A percentile compares a stretch with the other conserved stretches of the same genome.
These are phyloP conservation scores for Usnea hakonensis DNA, from an alignment of 495 filamentous ascomycete genomes.

Conservation along the genomic window DNA sequence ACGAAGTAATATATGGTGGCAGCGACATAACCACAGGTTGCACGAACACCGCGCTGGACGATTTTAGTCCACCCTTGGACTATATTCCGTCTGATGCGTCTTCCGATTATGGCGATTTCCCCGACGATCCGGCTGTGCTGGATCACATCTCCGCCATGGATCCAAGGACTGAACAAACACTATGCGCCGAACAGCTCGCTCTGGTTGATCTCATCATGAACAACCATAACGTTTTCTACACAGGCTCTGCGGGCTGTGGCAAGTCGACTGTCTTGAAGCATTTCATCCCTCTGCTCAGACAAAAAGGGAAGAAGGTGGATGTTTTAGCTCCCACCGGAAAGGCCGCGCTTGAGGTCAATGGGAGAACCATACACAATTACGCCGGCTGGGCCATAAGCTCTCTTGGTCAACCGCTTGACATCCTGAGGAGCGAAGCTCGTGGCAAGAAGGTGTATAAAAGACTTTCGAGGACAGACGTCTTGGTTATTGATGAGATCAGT, in stretches of 20 bases:
- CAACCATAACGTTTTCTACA: conserved; percentile 53
- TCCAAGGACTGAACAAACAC: conserved; percentile 15
- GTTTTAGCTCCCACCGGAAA: conserved; percentile 52
- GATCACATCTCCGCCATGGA: background rate
- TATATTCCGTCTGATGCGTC: background rate
- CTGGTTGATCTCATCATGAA: conserved; percentile 42
- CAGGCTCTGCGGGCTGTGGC: conserved; percentile 53
- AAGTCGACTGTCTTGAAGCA: conserved; percentile 51
- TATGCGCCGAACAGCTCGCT: conserved; percentile 40
- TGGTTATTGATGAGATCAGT: conserved; percentile 41
- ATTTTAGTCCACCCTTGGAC: background rate
- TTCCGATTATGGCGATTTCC: background rate
- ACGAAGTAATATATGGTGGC: background rate
- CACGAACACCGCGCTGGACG: background rate
- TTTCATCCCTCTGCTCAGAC: conserved; percentile 34
- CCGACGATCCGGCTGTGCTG: background rate
- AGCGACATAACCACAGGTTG: background rate
- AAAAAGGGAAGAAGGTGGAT: conserved; percentile 31
- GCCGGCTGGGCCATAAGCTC: conserved; percentile 44
- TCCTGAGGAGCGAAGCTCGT: conserved; percentile 14
- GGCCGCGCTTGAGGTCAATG: conserved; percentile 46
- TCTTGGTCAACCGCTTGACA: conserved; percentile 24
- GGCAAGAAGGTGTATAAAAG: conserved; percentile 23
- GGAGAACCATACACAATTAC: conserved; percentile 47
- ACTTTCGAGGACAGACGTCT: conserved; percentile 34